Evolutionary conservation across 495 filamentous ascomycete genomes (phyloP), one percentile per base, ranked within the genome.

Genomic region (Apiosordaria backusii): DNA sequence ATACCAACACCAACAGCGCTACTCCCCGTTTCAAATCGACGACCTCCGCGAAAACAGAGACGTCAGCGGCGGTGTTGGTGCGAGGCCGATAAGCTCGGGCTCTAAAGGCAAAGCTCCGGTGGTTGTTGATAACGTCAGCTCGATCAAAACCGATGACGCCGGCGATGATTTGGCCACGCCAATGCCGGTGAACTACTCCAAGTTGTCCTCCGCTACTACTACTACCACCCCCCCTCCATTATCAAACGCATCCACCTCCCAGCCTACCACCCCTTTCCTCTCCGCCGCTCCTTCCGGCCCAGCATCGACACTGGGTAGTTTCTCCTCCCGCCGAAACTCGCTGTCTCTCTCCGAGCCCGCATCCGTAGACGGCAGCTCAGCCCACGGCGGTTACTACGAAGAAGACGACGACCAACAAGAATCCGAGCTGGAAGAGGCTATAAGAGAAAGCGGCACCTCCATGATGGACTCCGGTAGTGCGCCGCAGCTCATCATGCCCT

Each of bases 401-500:
- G 83, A 83, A 55, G 81, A 78, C n/a, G 83, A 83, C 7, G 16
- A 23, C 2, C 52, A 55, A 6, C 52, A 55, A 23, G 52, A 55
- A 13, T 10, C n/a, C 9, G 52, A 55, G 7, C 7, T 7, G 7
- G 40, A 50, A 50, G 40, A 50, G 40, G 40, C 6, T 7, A 16
- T 6, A 16, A 50, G 7, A 50, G 40, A 50, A 16, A 16, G 16
- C 40, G 40, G 6, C 16, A 16, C 40, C 6, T 6, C 60, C 15
- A 66, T 60, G 57, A 80, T 82, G 73, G 66, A 72, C 70, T 81
- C 82, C 71, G 81, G 81, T 63, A 88, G 84, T 68, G 86, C 86
- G 19, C 92, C 94, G 29, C 94, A 98, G 76, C 85, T 99, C 18
- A 90, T 99, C 68, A 99, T 99, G 96, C 95, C 95, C 9, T 96